Percentiles rank a stretch among this genome's conserved stretches.
These are phyloP conservation scores for Volvox africanus DNA, from an alignment of 139 green algal genomes.

Conservation along the genomic window DNA sequence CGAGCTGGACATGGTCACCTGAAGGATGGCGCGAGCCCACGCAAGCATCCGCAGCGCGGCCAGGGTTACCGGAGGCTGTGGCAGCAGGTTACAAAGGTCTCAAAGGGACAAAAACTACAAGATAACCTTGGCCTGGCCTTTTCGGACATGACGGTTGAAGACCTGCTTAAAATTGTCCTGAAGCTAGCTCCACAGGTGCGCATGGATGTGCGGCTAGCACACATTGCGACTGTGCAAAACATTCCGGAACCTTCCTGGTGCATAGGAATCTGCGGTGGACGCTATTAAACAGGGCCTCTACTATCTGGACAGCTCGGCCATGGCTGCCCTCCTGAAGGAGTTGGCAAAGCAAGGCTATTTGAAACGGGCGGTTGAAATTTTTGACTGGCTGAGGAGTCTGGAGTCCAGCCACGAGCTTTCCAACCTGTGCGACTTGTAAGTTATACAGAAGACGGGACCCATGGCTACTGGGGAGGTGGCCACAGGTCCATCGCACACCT, in stretches of 20 bases:
- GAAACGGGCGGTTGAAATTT: constrained; percentile 79
- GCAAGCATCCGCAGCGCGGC: constrained; percentile 44
- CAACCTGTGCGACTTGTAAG: constrained; percentile 79
- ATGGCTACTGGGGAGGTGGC: not conserved
- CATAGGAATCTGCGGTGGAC: constrained; percentile 59
- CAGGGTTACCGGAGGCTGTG: constrained; percentile 85
- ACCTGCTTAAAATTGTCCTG: constrained; percentile 61
- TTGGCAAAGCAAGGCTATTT: constrained; percentile 75
- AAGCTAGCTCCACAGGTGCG: constrained; percentile 55
- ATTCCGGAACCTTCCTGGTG: not conserved
- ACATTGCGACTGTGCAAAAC: not conserved
- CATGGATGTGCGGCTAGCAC: not conserved
- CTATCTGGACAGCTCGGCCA: constrained; percentile 80
- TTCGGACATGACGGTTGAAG: constrained; percentile 69
- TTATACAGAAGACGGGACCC: not conserved
- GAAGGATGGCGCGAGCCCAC: constrained; percentile 13
- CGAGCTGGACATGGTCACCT: not conserved
- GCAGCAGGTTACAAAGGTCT: constrained; percentile 74
- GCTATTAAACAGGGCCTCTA: constrained; percentile 75
- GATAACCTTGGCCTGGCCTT: constrained; percentile 47
- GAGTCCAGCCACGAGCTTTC: constrained; percentile 70
- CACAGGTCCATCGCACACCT: too few species aligned
- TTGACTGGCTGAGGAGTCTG: constrained; percentile 87
- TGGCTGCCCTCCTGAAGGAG: constrained; percentile 90
- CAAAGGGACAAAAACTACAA: constrained; percentile 60